These are phyloP conservation scores for Peziza echinospora DNA, from an alignment of 495 filamentous ascomycete species.

Conservation along the genomic window DNA sequence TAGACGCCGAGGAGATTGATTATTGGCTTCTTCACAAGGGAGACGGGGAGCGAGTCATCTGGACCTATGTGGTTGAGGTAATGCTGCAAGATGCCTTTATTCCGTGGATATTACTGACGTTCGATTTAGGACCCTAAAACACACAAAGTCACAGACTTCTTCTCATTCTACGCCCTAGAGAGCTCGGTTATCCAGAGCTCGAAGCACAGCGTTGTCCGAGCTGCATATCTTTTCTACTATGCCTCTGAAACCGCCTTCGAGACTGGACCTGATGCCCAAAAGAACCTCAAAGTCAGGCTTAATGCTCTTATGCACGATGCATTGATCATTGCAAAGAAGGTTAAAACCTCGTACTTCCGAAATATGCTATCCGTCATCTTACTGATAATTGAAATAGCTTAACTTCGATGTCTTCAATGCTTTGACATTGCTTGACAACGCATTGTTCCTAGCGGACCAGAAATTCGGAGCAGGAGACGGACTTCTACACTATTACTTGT, in stretches of 20 bases:
- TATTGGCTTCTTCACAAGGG: constrained; percentile 65
- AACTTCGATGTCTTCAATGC: constrained; percentile 96
- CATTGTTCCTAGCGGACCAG: constrained; percentile 72
- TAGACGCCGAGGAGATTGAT: constrained; percentile 52
- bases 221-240: constrained; percentile 93
- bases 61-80: constrained; percentile 77
- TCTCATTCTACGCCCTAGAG: constrained; percentile 90
- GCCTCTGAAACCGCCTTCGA: constrained; percentile 63
- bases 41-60: constrained; percentile 42
- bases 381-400: constrained; percentile 22
- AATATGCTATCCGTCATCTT: background rate
- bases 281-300: constrained; percentile 46
- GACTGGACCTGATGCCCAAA: constrained; percentile 25
- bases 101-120: background rate
- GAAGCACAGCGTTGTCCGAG: constrained; percentile 55
- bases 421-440: constrained; percentile 78
- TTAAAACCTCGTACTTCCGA: constrained; percentile 14
- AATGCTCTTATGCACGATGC: constrained; percentile 64
- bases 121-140: background rate
- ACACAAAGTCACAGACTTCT: constrained; percentile 73
- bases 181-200: constrained; percentile 64
- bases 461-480: constrained; percentile 90
- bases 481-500: constrained; percentile 85
- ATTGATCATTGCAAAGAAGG: constrained; percentile 65
- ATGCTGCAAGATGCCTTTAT: constrained; percentile 2